Conservation (phyloP, 257 asterid species). For the Salvia rosmarinus region DNA sequence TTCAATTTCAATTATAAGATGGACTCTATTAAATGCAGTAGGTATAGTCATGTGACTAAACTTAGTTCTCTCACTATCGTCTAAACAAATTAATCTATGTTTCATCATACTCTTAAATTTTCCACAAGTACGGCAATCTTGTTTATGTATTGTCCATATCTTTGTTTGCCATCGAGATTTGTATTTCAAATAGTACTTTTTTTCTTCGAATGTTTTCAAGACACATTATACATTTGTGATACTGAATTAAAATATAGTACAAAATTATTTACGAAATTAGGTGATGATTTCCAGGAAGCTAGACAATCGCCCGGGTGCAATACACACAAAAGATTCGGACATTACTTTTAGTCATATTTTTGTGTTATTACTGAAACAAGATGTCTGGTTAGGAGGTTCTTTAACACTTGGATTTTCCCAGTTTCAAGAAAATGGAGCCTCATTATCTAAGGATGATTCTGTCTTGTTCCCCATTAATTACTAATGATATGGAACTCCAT, state of each 20-base stretch:
- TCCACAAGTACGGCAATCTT: conserved; percentile 7
- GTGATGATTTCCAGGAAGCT: conserved; percentile 1
- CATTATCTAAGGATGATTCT: conserved; percentile 27
- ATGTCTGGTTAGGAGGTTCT: conserved; percentile 26
- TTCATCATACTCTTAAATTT: not conserved
- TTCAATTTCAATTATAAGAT: not conserved
- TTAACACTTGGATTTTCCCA: conserved; percentile 23
- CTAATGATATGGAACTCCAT: conserved; percentile 35
- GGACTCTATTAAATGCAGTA: conserved; percentile 29
- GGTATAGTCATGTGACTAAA: conserved; percentile 8
- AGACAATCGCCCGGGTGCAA: conserved; percentile 32
- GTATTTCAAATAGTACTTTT: not conserved
- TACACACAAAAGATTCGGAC: not conserved
- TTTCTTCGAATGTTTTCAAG: not conserved
- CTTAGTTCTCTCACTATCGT: too few relatives aligned
- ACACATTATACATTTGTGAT: too few relatives aligned
- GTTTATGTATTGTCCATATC: conserved; percentile 7
- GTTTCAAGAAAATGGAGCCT: conserved; percentile 46
- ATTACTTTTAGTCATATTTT: not conserved
- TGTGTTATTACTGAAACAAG: conserved; percentile 16
- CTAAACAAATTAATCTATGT: too few relatives aligned
- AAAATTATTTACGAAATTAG: not conserved
- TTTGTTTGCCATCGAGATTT: not conserved
- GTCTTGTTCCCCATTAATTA: conserved; percentile 35
- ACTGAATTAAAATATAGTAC: not conserved